phyloP scores from a whole-genome alignment of 148 eudicot genomes.

The Chenopodium album region DNA sequence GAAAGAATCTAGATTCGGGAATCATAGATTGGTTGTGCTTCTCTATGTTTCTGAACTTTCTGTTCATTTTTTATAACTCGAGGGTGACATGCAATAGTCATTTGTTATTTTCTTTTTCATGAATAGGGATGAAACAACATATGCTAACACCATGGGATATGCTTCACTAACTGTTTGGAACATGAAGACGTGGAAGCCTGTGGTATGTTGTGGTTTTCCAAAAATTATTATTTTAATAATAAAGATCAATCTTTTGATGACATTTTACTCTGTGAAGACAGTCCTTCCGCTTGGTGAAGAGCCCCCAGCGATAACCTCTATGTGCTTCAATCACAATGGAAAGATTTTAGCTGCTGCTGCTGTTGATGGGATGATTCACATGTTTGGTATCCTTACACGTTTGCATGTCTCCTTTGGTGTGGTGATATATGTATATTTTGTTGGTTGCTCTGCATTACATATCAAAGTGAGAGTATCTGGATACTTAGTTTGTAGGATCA shows the following conservation, averaged over 20 bases:
- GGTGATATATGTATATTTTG: not conserved
- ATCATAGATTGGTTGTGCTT: not conserved
- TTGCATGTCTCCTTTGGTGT: not conserved
- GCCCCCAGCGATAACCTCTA: conserved; percentile 91
- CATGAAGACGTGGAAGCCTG: conserved; percentile 94
- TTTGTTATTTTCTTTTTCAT: not conserved
- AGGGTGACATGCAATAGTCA: not conserved
- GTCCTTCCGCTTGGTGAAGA: conserved; percentile 99
- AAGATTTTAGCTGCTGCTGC: conserved; percentile 98
- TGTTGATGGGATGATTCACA: conserved; percentile 98
- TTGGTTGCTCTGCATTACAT: not conserved
- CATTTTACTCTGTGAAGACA: conserved; percentile 63
- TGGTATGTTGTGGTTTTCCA: conserved; percentile 57
- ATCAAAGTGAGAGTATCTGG: not conserved
- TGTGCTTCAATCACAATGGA: conserved; percentile 96
- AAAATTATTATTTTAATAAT: conserved; percentile 1
- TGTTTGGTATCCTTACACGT: conserved; percentile 96
- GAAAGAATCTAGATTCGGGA: not conserved
- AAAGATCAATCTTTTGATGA: conserved; percentile 28
- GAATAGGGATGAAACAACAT: conserved; percentile 54
- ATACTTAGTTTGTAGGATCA: not conserved
- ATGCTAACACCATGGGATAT: conserved; percentile 51
- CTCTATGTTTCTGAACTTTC: not conserved
- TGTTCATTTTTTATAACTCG: not conserved
- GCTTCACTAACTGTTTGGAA: conserved; percentile 95